phyloP scores from a whole-genome alignment of 169 alveolate species.

The Plasmodium inui region DNA sequence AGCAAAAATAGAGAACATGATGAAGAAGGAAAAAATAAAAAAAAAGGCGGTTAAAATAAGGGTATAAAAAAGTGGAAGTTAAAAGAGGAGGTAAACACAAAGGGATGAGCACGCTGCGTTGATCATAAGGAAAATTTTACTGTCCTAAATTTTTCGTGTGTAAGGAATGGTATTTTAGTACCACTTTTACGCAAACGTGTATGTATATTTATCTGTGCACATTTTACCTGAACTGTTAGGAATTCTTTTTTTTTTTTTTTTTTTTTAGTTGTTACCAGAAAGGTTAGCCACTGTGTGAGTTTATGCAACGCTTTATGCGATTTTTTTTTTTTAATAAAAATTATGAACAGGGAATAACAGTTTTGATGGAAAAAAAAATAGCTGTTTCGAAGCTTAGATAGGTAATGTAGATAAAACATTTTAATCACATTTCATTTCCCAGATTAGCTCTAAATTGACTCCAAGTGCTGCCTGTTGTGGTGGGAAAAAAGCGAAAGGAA shows the following conservation, averaged over 20 bases:
- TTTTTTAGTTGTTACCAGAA: not conserved
- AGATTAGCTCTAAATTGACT: constrained; percentile 12
- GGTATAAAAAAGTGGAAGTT: not conserved
- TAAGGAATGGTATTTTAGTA: not conserved
- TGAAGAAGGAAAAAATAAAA: constrained; percentile 9
- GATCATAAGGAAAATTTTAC: not conserved
- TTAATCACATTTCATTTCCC: not conserved
- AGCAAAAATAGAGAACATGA: constrained; percentile 15
- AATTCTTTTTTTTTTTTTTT: not conserved
- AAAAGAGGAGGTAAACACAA: not conserved
- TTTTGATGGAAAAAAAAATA: not conserved
- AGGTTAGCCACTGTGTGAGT: constrained; percentile 15
- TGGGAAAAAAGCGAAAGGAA: constrained; percentile 27
- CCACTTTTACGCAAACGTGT: constrained; percentile 9
- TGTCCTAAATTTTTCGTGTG: constrained; percentile 24
- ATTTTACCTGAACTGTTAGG: not conserved
- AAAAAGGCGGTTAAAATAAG: not conserved
- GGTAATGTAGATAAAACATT: not conserved
- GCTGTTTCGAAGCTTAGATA: constrained; percentile 1
- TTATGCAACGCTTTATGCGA: constrained; percentile 5
- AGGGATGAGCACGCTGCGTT: not conserved
- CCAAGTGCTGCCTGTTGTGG: constrained; percentile 8
- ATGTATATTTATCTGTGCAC: not conserved
- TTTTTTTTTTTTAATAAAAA: constrained; percentile 22
- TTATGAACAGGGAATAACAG: constrained; percentile 43